Conservation (phyloP, 78 protist species). For the Diacronema lutheri region DNA sequence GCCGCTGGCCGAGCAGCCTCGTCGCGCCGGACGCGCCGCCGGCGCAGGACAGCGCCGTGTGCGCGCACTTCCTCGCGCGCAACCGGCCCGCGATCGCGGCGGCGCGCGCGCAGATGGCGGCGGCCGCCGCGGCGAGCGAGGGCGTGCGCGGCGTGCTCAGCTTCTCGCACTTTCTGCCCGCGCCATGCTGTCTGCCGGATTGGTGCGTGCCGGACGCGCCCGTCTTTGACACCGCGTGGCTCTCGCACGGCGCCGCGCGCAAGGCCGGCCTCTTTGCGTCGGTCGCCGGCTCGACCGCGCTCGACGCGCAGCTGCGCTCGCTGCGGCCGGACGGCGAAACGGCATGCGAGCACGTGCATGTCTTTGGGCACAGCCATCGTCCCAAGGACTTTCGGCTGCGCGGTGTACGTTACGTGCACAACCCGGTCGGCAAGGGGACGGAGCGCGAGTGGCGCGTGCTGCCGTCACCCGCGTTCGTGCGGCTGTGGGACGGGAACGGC, state of each 20-base stretch:
- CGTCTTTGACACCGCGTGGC: not conserved
- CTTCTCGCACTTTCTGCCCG: conserved; percentile 21
- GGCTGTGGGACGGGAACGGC: not conserved
- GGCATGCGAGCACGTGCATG: not conserved
- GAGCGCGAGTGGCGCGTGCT: not conserved
- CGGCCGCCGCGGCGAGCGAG: no score
- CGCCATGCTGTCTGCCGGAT: not conserved
- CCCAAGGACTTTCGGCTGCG: not conserved
- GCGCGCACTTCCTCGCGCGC: no score
- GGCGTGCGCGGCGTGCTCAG: not conserved
- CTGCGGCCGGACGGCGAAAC: no score
- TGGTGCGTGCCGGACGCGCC: not conserved
- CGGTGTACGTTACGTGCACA: not conserved
- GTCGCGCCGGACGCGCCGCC: no score
- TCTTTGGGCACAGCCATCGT: not conserved
- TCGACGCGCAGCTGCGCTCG: not conserved
- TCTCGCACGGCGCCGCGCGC: not conserved
- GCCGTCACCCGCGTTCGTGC: not conserved
- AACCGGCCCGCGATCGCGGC: not conserved
- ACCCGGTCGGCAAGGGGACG: not conserved
- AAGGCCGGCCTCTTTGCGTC: not conserved
- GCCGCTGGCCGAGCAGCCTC: no score
- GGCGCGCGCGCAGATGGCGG: no score
- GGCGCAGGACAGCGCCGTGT: no score
- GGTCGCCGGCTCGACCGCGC: not conserved